Conservation (phyloP, 2,329 filamentous ascomycete species). For the Chalara sp. region DNA sequence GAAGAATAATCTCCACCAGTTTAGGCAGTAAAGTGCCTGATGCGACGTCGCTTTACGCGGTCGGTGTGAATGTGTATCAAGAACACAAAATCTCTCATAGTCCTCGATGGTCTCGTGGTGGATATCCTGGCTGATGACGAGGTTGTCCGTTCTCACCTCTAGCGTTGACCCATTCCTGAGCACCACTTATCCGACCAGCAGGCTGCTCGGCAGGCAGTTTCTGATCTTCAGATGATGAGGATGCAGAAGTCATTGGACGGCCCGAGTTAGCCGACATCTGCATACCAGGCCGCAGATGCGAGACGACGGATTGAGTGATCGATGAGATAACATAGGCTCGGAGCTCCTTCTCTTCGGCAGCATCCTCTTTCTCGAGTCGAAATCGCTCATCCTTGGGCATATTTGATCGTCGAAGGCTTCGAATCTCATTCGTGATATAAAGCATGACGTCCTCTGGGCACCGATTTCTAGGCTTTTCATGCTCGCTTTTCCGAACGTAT, state of each 20-base stretch:
- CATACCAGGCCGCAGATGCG: slow-evolving; percentile 17
- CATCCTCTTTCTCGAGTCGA: slow-evolving; percentile 73
- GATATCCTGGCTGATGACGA: slow-evolving; percentile 36
- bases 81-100: background rate
- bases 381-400: slow-evolving; percentile 82
- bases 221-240: slow-evolving; percentile 38
- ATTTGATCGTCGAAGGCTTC: slow-evolving; percentile 73
- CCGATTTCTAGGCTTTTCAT: slow-evolving; percentile 67
- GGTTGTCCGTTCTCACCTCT: slow-evolving; percentile 34
- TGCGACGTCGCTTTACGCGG: background rate
- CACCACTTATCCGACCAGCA: slow-evolving; percentile 40
- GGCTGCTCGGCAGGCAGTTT: slow-evolving; percentile 56
- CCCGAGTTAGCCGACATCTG: slow-evolving; percentile 9
- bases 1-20: too few species aligned
- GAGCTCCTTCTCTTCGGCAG: slow-evolving; percentile 67
- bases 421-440: slow-evolving; percentile 89
- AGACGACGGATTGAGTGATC: slow-evolving; percentile 60
- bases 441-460: slow-evolving; percentile 86
- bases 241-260: slow-evolving; percentile 16
- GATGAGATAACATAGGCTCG: slow-evolving; percentile 66
- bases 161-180: slow-evolving; percentile 44
- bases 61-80: background rate
- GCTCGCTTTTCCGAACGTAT: slow-evolving; percentile 65
- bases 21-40: too few species aligned
- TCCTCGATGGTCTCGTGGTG: slow-evolving; percentile 31